These are phyloP conservation scores for Beta vulgaris DNA, from an alignment of 148 eudicot species.

Conservation along the genomic window DNA sequence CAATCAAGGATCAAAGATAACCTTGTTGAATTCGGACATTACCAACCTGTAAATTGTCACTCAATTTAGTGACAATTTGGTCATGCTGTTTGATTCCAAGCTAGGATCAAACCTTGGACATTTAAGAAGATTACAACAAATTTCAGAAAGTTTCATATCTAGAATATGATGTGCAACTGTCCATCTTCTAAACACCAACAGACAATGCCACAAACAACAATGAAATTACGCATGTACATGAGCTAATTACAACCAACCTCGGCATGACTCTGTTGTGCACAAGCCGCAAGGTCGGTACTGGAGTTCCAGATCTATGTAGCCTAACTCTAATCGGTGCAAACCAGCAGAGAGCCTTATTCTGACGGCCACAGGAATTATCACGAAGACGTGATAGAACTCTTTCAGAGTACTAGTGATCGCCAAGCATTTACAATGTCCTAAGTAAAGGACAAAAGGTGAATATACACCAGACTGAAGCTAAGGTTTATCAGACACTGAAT, in stretches of 20 bases:
- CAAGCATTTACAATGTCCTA: not conserved
- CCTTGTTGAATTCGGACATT: not conserved
- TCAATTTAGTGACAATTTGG: not conserved
- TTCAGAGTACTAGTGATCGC: not conserved
- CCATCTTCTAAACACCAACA: not conserved
- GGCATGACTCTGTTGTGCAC: not conserved
- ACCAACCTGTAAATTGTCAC: not conserved
- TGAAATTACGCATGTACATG: not conserved
- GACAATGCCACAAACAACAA: not conserved
- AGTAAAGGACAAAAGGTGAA: no score
- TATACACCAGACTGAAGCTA: not conserved
- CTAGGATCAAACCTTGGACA: no score
- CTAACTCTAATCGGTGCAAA: not conserved
- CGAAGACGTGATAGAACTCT: not conserved
- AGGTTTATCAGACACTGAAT: not conserved
- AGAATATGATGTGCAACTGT: not conserved
- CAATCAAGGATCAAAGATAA: not conserved
- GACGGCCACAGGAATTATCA: not conserved
- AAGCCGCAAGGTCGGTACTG: not conserved
- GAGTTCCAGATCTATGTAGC: not conserved
- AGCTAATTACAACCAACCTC: not conserved
- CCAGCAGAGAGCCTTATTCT: not conserved
- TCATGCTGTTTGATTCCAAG: no score
- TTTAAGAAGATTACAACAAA: no score
- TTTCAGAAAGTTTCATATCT: no score